Evolutionary conservation across 2,329 filamentous ascomycete genomes (phyloP), one percentile per base, ranked within the genome.

Genomic region (Dothideomycetes sp.): DNA sequence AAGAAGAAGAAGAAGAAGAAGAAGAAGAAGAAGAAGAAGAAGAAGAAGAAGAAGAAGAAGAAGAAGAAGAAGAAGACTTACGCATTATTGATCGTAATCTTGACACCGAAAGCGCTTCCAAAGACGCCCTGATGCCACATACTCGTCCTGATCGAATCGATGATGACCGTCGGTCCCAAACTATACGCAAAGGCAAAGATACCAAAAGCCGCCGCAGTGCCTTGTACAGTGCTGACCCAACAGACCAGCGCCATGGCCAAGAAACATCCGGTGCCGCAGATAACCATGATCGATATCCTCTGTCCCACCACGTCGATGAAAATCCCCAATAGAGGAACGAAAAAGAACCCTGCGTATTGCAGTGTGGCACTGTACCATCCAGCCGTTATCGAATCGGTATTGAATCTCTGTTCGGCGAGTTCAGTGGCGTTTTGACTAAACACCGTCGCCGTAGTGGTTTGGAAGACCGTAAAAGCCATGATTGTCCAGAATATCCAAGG

Each of bases 391-490:
- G 70, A 59, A 8, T 64, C 63, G n/a, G 73, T 64, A 6, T 71
- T 60, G 54, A 80, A 78, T 2, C 74, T 64, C 50, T 76, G 67
- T 55, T 80, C 67, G 0, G 75, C 76, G 15, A 80, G 53, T 47
- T 80, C 76, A 0, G 76, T 80, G 0, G 71, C 71, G 47, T 80
- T 80, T 17, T 69, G 65, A n/a, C n/a, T n/a, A n/a, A n/a, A n/a
- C n/a, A n/a, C n/a, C n/a, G n/a, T n/a, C n/a, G n/a, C n/a, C n/a
- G n/a, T n/a, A 2, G 62, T 61, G 22, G 22, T 7, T 7, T 28
- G 1, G 29, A 32, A 45, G 76, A 80, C 4, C 0, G 74, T 73
- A 49, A 76, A 80, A 0, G 58, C 52, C 25, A 74, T 58, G 8
- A 79, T 50, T 7, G 61, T 49, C 76, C 76, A 80, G 45, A 77